Evolutionary conservation across 345 rosid genomes (phyloP).

Genomic region (Toxicodendron radicans): DNA sequence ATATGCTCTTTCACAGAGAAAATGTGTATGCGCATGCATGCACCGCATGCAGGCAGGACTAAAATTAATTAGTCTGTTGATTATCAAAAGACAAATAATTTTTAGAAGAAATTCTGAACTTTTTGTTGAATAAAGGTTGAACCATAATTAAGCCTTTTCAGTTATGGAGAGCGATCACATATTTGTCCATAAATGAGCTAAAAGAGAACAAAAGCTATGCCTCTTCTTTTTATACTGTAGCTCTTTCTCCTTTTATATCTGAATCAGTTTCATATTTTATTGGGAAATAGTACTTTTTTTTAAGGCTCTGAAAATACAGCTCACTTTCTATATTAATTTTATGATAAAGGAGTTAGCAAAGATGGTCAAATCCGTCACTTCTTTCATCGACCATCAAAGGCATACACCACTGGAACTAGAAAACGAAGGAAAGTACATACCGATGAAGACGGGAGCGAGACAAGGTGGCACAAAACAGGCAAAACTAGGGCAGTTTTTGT

Average conservation of each 20-base stretch:
- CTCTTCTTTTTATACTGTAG: background rate
- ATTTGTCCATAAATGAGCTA: background rate
- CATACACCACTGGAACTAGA: conserved; percentile 90
- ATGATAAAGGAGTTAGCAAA: conserved; percentile 65
- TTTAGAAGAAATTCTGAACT: background rate
- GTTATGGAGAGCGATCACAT: background rate
- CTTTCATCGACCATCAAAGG: conserved; percentile 91
- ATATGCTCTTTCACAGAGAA: no score
- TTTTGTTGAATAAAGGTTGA: conserved; percentile 8
- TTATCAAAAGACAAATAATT: background rate
- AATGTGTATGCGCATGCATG: no score
- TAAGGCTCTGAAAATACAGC: background rate
- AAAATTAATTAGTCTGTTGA: no score
- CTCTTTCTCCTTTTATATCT: background rate
- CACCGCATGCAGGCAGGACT: no score
- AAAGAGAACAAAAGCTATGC: background rate
- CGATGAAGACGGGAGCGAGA: conserved; percentile 73
- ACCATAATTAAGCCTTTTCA: background rate
- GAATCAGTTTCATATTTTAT: background rate
- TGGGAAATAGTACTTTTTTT: no score
- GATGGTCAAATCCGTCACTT: conserved; percentile 91
- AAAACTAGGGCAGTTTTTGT: conserved; percentile 68
- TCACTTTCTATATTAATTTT: background rate
- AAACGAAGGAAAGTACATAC: conserved; percentile 79
- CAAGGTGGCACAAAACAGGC: conserved; percentile 97